Percentiles rank a stretch among this genome's conserved stretches.
Conservation (phyloP, 2,329 filamentous ascomycete species). For the Ophiostoma perfectum region DNA sequence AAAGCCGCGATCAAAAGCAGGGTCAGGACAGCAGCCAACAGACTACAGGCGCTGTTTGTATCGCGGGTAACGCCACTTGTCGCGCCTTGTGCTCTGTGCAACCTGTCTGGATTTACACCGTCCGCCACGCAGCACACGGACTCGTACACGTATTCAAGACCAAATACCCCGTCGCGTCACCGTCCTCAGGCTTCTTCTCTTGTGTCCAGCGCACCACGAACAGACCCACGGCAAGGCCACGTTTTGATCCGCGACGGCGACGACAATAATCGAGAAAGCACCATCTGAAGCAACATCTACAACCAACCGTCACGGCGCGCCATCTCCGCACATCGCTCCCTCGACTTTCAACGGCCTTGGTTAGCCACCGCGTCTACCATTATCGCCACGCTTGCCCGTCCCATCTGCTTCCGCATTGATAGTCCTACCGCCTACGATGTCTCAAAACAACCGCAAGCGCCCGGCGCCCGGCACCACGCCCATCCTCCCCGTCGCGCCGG, state of each 20-base stretch:
- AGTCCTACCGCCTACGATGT: constrained; percentile 36
- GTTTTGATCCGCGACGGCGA: not conserved
- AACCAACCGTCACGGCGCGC: not conserved
- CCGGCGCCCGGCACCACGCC: constrained; percentile 66
- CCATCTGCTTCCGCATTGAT: not conserved
- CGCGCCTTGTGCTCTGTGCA: not conserved
- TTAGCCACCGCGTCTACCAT: not conserved
- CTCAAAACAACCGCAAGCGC: constrained; percentile 61
- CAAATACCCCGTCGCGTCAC: not conserved
- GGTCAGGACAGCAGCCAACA: not conserved
- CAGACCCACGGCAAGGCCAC: not conserved
- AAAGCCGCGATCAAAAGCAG: not conserved
- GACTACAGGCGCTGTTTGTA: too few relatives aligned
- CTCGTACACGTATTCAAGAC: too few relatives aligned
- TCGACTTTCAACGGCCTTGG: not conserved
- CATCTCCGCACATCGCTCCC: not conserved
- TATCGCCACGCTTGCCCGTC: not conserved
- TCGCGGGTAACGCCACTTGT: not conserved
- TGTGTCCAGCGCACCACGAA: not conserved
- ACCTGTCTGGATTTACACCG: not conserved
- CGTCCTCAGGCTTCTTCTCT: too few relatives aligned
- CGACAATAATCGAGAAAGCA: not conserved
- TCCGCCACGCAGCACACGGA: not conserved
- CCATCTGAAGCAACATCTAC: not conserved
- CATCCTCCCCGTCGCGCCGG: constrained; percentile 48